Evolutionary conservation across 768 basidiomycete species (phyloP).

Genomic region (Naganishia vishniacii): DNA sequence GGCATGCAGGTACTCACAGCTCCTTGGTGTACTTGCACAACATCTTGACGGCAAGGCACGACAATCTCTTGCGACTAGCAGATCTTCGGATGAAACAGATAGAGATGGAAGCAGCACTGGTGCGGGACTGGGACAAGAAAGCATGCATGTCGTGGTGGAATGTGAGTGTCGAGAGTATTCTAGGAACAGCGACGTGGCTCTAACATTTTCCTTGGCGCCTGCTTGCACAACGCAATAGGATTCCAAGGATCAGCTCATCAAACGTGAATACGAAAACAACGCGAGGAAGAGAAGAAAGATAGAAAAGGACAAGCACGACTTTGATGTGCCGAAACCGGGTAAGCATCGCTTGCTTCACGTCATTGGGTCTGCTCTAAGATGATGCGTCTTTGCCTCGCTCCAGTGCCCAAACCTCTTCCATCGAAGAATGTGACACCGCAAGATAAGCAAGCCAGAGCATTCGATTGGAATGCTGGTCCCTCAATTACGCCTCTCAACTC

Average conservation of each 20-base stretch:
- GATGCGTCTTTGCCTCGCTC: not conserved
- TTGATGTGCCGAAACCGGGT: constrained; percentile 73
- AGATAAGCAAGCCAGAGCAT: constrained; percentile 26
- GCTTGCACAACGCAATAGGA: no score
- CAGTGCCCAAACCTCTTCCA: constrained; percentile 40
- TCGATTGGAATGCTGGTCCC: constrained; percentile 41
- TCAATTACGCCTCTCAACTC: constrained; percentile 30
- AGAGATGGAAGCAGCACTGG: constrained; percentile 59
- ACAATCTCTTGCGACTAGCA: constrained; percentile 75
- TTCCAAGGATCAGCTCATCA: constrained; percentile 71
- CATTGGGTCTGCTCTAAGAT: not conserved
- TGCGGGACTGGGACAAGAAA: constrained; percentile 64
- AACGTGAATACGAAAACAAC: constrained; percentile 80
- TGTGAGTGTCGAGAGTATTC: constrained; percentile 51
- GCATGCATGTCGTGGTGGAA: constrained; percentile 89
- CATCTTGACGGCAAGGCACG: constrained; percentile 69
- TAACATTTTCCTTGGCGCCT: no score
- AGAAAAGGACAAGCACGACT: constrained; percentile 70
- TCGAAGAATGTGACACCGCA: constrained; percentile 26
- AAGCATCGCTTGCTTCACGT: constrained; percentile 22
- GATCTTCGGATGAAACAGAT: constrained; percentile 67
- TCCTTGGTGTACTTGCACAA: constrained; percentile 75
- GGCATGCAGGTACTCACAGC: constrained; percentile 71
- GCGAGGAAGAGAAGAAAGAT: constrained; percentile 76
- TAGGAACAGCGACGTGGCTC: no score